A percentile compares a stretch with the other conserved stretches of the same genome.
phyloP scores from a whole-genome alignment of 1,284 basidiomycete genomes.

The Cryptococcus amylolentus region DNA sequence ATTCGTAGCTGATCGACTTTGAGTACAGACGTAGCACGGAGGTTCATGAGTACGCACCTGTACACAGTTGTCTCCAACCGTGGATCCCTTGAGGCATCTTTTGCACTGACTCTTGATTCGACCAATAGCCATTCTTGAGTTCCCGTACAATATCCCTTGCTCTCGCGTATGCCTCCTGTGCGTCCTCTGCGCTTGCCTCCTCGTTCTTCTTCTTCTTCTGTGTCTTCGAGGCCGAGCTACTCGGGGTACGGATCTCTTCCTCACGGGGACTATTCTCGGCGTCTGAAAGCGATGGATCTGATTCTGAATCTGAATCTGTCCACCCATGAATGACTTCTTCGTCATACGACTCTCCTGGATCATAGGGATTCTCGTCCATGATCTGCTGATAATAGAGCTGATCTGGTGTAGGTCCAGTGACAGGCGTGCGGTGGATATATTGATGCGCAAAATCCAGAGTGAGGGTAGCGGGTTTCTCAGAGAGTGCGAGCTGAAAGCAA shows the following conservation, averaged over 20 bases:
- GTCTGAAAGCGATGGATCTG: slow-evolving; percentile 3
- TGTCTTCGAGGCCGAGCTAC: background rate
- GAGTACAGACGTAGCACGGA: background rate
- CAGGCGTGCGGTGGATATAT: slow-evolving; percentile 21
- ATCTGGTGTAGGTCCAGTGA: slow-evolving; percentile 22
- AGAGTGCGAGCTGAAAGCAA: slow-evolving; percentile 28
- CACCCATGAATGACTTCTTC: slow-evolving; percentile 40
- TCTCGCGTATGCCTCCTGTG: slow-evolving; percentile 16
- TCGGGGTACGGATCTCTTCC: slow-evolving; percentile 18
- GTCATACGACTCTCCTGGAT: slow-evolving; percentile 27
- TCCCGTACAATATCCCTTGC: slow-evolving; percentile 16
- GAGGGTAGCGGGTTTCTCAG: slow-evolving; percentile 13
- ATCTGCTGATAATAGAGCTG: slow-evolving; percentile 35
- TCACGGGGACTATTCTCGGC: slow-evolving; percentile 12
- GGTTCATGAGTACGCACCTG: slow-evolving; percentile 17
- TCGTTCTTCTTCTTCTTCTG: slow-evolving; percentile 4
- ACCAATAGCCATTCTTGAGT: slow-evolving; percentile 32
- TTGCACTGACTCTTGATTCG: slow-evolving; percentile 13
- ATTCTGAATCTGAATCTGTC: slow-evolving; percentile 33
- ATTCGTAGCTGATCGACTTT: background rate
- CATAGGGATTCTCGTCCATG: slow-evolving; percentile 37
- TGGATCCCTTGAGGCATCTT: slow-evolving; percentile 11
- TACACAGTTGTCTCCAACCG: slow-evolving; percentile 34
- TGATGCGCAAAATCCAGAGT: slow-evolving; percentile 28
- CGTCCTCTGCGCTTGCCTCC: slow-evolving; percentile 3